phyloP scores from a whole-genome alignment of 2,329 filamentous ascomycete genomes.

The Arthrinium phaeospermum region DNA sequence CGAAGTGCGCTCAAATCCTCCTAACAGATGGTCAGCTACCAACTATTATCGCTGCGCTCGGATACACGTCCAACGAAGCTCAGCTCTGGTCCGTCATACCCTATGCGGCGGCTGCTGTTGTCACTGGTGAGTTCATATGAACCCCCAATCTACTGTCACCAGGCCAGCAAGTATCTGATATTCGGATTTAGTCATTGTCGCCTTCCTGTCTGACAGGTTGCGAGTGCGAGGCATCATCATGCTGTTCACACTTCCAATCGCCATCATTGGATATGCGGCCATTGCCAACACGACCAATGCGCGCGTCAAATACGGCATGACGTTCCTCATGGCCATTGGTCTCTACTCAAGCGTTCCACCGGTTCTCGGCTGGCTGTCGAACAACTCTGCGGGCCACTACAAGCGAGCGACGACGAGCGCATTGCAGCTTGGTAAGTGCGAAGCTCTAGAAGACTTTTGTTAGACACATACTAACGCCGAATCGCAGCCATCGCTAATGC shows the following conservation, averaged over 20 bases:
- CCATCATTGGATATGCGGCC: conserved; percentile 54
- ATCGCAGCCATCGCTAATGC: conserved; percentile 65
- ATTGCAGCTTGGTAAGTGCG: conserved; percentile 54
- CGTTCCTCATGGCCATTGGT: conserved; percentile 70
- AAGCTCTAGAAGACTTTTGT: too few relatives aligned
- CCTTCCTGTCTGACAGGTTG: conserved; percentile 65
- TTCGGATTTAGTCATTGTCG: conserved; percentile 49
- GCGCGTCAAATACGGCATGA: conserved; percentile 67
- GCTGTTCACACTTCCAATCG: conserved; percentile 66
- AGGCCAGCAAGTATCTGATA: conserved; percentile 20
- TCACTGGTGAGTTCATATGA: conserved; percentile 49
- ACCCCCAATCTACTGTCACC: background rate
- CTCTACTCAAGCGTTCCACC: conserved; percentile 68
- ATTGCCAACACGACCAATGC: conserved; percentile 60
- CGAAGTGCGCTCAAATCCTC: background rate
- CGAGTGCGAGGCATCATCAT: conserved; percentile 65
- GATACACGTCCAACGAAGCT: conserved; percentile 59
- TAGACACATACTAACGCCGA: background rate
- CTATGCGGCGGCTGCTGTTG: conserved; percentile 63
- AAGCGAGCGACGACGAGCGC: conserved; percentile 72
- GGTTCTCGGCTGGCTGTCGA: conserved; percentile 69
- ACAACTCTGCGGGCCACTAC: conserved; percentile 73
- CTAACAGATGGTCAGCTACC: conserved; percentile 52
- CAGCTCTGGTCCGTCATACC: conserved; percentile 70
- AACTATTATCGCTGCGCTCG: conserved; percentile 66